Conservation (phyloP, 2,329 filamentous ascomycete genomes). For the Nigrospora oryzae region DNA sequence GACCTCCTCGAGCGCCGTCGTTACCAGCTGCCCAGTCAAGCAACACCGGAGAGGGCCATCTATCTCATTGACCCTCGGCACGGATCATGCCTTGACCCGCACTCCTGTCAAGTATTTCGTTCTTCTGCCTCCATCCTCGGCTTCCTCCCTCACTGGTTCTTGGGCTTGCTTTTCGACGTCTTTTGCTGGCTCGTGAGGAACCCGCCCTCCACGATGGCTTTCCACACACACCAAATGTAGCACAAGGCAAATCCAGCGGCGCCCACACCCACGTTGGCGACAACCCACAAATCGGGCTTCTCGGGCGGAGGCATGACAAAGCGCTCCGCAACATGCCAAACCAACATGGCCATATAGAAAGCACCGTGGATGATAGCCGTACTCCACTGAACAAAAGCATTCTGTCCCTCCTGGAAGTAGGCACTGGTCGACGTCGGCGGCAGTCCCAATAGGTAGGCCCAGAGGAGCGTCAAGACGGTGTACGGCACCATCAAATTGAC, state of each 20-base stretch:
- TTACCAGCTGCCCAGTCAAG: no score
- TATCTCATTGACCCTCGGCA: no score
- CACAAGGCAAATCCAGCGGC: conserved; percentile 78
- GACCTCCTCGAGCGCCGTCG: no score
- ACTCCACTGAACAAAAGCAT: conserved; percentile 41
- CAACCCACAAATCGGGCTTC: conserved; percentile 93
- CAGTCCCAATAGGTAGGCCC: conserved; percentile 84
- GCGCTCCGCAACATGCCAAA: conserved; percentile 72
- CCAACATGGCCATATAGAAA: conserved; percentile 71
- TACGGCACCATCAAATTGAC: conserved; percentile 84
- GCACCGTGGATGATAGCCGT: conserved; percentile 62
- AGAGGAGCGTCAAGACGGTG: conserved; percentile 72
- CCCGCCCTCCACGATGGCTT: conserved; percentile 51
- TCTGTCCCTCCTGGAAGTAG: conserved; percentile 49
- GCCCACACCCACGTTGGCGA: conserved; percentile 80
- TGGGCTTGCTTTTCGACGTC: conserved; percentile 18
- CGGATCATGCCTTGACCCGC: no score
- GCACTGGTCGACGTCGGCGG: conserved; percentile 67
- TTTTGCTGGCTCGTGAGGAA: conserved; percentile 24
- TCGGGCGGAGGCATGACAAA: conserved; percentile 57
- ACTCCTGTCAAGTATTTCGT: no score
- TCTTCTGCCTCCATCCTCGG: no score
- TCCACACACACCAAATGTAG: conserved; percentile 86
- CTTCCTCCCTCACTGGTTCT: conserved; percentile 25
- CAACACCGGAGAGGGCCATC: no score